Evolutionary conservation across 441 rosid species (phyloP).

Genomic region (Populus hybrid): DNA sequence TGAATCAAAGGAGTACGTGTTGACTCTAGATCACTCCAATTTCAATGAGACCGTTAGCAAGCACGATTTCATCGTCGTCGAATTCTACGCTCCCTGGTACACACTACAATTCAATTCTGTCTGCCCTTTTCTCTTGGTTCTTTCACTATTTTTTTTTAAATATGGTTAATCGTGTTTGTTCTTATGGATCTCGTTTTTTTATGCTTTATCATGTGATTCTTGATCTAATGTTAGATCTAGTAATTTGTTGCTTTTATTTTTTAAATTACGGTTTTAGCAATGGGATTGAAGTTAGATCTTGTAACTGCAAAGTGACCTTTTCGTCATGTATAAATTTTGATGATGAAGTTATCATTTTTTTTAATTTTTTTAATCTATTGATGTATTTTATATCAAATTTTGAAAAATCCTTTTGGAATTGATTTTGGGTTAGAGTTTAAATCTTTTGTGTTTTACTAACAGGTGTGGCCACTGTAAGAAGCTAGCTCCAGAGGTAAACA

Average conservation of each 20-base stretch:
- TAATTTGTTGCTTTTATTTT: too few species aligned
- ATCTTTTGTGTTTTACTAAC: constrained; percentile 9
- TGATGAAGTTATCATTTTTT: too few species aligned
- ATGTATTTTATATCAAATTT: too few species aligned
- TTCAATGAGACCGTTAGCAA: constrained; percentile 70
- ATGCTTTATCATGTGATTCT: not conserved
- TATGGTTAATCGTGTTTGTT: not conserved
- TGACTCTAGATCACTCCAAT: constrained; percentile 82
- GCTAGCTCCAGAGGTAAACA: constrained; percentile 93
- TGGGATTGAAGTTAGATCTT: too few species aligned
- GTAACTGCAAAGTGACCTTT: not conserved
- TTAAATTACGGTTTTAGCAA: too few species aligned
- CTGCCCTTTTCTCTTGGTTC: not conserved
- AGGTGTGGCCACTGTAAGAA: constrained; percentile 99
- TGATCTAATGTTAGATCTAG: too few species aligned
- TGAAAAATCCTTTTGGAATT: not conserved
- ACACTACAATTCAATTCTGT: not conserved
- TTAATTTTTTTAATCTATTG: not conserved
- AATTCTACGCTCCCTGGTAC: constrained; percentile 96
- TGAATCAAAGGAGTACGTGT: constrained; percentile 66
- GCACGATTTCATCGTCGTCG: constrained; percentile 86
- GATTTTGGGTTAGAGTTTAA: not conserved
- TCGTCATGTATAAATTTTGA: not conserved
- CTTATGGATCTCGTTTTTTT: not conserved
- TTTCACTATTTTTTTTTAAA: not conserved